Conservation (phyloP, 257 asterid species). For the Avicennia marina region DNA sequence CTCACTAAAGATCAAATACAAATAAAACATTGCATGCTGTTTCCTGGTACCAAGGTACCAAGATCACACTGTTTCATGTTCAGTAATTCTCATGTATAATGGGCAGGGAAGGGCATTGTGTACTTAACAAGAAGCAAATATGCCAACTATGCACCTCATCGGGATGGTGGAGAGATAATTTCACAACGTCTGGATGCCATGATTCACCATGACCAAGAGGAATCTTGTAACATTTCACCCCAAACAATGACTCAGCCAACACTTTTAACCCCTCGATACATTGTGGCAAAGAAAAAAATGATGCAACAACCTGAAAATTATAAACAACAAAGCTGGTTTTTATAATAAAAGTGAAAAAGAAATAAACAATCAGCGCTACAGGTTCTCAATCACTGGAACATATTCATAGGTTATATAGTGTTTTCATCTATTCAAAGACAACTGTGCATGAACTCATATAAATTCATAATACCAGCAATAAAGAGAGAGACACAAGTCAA, state of each 20-base stretch:
- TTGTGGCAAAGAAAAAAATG: slow-evolving; percentile 68
- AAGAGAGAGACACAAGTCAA: slow-evolving; percentile 1
- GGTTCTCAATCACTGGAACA: background rate
- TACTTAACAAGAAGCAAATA: slow-evolving; percentile 18
- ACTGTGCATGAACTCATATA: background rate
- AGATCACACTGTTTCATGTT: slow-evolving; percentile 5
- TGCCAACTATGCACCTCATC: slow-evolving; percentile 59
- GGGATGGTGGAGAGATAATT: slow-evolving; percentile 73
- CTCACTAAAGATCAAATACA: too few relatives aligned
- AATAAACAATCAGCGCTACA: background rate
- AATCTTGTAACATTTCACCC: slow-evolving; percentile 50
- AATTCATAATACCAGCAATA: background rate
- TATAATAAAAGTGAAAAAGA: slow-evolving; percentile 8
- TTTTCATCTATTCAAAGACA: background rate
- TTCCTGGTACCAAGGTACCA: slow-evolving; percentile 7
- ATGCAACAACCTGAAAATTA: slow-evolving; percentile 55
- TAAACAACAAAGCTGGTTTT: slow-evolving; percentile 1
- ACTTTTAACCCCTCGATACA: slow-evolving; percentile 89
- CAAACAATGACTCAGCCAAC: slow-evolving; percentile 82
- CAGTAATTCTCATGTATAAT: background rate
- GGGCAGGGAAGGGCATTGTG: background rate
- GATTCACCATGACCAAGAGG: slow-evolving; percentile 93
- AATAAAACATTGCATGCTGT: background rate
- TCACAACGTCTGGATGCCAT: slow-evolving; percentile 97
- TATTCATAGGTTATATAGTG: background rate